Base-by-base conservation (phyloP, 441 rosid species). In the Biscutella auriculata region DNA sequence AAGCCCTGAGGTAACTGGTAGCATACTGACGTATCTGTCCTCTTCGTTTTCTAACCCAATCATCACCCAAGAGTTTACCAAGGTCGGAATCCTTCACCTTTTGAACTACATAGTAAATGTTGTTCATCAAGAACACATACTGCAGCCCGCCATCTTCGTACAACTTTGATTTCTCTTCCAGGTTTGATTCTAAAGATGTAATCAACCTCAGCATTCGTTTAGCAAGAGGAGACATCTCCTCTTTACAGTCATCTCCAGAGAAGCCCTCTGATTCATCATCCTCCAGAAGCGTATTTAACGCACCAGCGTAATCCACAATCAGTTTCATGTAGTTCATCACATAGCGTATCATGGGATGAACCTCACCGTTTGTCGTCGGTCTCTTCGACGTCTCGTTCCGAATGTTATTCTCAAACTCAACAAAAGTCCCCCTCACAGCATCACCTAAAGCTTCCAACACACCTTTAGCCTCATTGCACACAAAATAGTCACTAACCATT, bases 21-120 rank as follows among this genome's bases (percentile, higher is more conserved):
- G 95, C 97, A 50, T 78, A 76, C 45, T 88, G 92, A 56, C 97
- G 92, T 42, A 82, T 69, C 77, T 66, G 81, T 35, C 91, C 95
- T 21, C 95, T 75, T 26, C 83, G 87, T 67, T 84, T 94, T 52
- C 96, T 88, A 53, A 90, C 88, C 97, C 97, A 94, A 60, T 80
- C 72, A 67, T 94, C 96, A 28, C 99, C 99, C 75, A 94, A 72
- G 54, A 82, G 81, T 47, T 68, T 78, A 19, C 85, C 56, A 8
- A 94, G 83, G 67, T 90, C 97, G 5, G 99, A 94, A 48, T 73
- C 94, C 68, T 87, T 89, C 57, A 94, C 94, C 58, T 85, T 94
- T 70, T 90, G 95, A 63, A 87, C 97, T 17, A 94, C 60, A 65
- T 94, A 94, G 61, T 77, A 76, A 30, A 78, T 84, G 69, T 94